Evolutionary conservation across 1,284 basidiomycete genomes (phyloP).

Genomic region (Cryptococcus wingfieldii): DNA sequence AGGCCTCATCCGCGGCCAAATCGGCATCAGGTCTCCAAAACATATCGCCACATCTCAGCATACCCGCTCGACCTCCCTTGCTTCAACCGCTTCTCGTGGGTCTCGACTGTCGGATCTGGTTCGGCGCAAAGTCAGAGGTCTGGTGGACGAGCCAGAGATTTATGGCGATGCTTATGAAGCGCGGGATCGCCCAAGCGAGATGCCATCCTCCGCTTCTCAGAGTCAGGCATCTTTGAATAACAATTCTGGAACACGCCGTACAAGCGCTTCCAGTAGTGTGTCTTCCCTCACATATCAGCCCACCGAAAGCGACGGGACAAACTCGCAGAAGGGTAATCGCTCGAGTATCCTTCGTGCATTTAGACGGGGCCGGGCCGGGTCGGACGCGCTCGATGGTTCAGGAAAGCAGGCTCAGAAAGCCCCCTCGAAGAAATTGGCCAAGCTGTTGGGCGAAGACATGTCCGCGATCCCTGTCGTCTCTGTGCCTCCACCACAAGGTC

Average conservation of each 20-base stretch:
- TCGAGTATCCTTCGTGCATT: constrained; percentile 35
- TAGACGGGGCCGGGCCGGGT: constrained; percentile 25
- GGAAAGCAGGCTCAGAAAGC: neutral
- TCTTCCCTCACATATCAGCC: constrained; percentile 36
- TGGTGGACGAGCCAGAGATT: constrained; percentile 41
- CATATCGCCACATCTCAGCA: constrained; percentile 5
- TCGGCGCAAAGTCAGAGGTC: constrained; percentile 15
- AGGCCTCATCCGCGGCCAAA: constrained; percentile 24
- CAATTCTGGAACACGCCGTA: constrained; percentile 4
- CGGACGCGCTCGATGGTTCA: constrained; percentile 26
- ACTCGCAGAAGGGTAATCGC: constrained; percentile 28
- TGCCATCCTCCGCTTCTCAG: constrained; percentile 7
- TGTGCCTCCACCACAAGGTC: constrained; percentile 51
- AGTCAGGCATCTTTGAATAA: neutral
- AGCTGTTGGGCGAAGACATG: constrained; percentile 68
- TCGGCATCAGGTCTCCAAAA: constrained; percentile 24
- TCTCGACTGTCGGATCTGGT: constrained; percentile 5
- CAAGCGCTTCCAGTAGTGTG: constrained; percentile 21
- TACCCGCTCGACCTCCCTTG: neutral
- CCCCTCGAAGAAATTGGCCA: constrained; percentile 58
- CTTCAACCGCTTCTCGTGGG: constrained; percentile 4
- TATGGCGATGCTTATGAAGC: constrained; percentile 28
- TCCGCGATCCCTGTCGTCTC: constrained; percentile 37
- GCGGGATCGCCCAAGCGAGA: constrained; percentile 17
- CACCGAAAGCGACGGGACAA: constrained; percentile 26